Base-by-base conservation (phyloP, 192 early-diverging fungal species). In the Helicostylum pulchrum region DNA sequence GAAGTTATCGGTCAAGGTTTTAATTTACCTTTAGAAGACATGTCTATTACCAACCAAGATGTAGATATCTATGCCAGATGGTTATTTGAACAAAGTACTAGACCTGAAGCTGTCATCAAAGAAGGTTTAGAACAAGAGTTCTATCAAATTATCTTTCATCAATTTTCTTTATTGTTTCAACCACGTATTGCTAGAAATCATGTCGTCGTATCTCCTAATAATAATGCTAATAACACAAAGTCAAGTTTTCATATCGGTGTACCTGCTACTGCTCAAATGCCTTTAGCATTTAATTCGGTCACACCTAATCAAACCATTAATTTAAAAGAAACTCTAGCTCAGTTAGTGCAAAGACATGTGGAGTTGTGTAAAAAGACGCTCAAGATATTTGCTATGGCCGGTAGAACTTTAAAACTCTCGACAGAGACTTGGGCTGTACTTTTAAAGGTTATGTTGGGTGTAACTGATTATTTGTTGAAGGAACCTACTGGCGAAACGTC, bases 1-100 rank as follows among this genome's bases (percentile, higher is more conserved):
- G 91, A 91, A 64, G 83, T 92, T 10, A 68, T 94, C n/a, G 92
- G 90, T 0, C 89, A 90, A 70, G 92, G 91, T 9, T 90, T 94
- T 53, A 70, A 77, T 30, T 74, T 94, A 39, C 91, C 92, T 2
- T 74, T 92, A 32, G 89, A 94, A 45, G 88, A 94, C 51, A 71
- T 88, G 52, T 62, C 66, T 6, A 88, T 90, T 44, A 89, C 90
- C 4, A 66, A 80, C 48, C 78, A 85, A 60, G 82, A 81, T 4
- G 78, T 88, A 10, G 80, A 73, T 46, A 80, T 94, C n/a, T 94
- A 93, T 75, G 73, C 79, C 10, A 77, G 82, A 43, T 94, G 92
- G 92, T 76, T 94, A 26, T 76, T 89, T 62, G 87, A 91, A 34
- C 81, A 82, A 3, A 69, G 68, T 32, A 65, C 64, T 43, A 50